These are phyloP conservation scores for Hylodesmum podocarpum DNA, from an alignment of 306 rosid species.

Conservation along the genomic window DNA sequence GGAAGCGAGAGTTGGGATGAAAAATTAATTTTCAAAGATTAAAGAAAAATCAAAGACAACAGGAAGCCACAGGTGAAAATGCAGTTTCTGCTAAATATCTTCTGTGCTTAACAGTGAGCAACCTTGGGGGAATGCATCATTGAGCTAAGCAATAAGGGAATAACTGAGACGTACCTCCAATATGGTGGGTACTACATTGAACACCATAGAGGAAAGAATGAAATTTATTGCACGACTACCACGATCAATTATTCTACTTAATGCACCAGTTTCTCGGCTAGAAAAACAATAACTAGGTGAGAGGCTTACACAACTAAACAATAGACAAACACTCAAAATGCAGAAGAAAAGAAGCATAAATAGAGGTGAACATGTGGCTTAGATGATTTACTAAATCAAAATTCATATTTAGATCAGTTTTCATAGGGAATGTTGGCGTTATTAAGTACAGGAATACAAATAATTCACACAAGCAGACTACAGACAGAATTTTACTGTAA, in stretches of 20 bases:
- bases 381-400: not conserved
- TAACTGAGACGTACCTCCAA: conserved; percentile 70
- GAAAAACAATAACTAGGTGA: conserved; percentile 31
- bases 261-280: conserved; percentile 98
- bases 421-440: not conserved
- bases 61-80: conserved; percentile 5
- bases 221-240: conserved; percentile 98
- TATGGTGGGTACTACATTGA: conserved; percentile 91
- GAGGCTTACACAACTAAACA: conserved; percentile 13
- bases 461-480: not conserved
- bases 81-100: conserved; percentile 8
- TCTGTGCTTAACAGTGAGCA: not conserved
- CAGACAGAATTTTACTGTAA: not conserved
- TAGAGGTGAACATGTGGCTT: not conserved
- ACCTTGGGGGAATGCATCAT: conserved; percentile 8
- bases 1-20: conserved; percentile 37
- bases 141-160: conserved; percentile 24
- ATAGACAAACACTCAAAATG: not conserved
- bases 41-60: conserved; percentile 5
- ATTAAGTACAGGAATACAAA: conserved; percentile 5
- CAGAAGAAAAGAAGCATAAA: not conserved
- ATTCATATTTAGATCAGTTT: not conserved
- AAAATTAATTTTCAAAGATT: conserved; percentile 23
- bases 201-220: conserved; percentile 95
- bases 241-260: conserved; percentile 94